Evolutionary conservation across 441 rosid species (phyloP).

Genomic region (Viola pubescens): DNA sequence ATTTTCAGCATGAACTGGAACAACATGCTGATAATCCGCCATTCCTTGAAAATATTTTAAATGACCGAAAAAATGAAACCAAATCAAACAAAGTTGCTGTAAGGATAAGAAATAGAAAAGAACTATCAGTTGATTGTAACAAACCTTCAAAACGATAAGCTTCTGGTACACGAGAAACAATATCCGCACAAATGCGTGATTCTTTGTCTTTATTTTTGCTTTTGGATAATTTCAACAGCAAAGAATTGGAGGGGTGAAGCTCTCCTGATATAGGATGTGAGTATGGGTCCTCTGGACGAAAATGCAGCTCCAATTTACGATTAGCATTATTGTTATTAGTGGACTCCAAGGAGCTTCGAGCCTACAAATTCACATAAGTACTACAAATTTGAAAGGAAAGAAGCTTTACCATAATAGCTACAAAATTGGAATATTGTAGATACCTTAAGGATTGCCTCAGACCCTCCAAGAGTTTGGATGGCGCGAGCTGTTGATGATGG

Average conservation of each 20-base stretch:
- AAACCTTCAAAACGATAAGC: conserved; percentile 74
- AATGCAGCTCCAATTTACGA: conserved; percentile 58
- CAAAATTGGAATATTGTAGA: no score
- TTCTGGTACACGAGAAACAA: conserved; percentile 61
- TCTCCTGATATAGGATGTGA: conserved; percentile 76
- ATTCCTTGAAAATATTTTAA: conserved; percentile 44
- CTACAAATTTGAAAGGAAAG: neutral
- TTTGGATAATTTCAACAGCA: conserved; percentile 54
- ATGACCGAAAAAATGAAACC: neutral
- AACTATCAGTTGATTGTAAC: conserved; percentile 3
- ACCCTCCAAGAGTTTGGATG: conserved; percentile 55
- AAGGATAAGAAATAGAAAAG: neutral
- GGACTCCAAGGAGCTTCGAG: conserved; percentile 33
- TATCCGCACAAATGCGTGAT: conserved; percentile 46
- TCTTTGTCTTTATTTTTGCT: conserved; percentile 23
- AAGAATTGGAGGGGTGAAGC: conserved; percentile 43
- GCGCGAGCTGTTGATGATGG: conserved; percentile 51
- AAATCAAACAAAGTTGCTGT: neutral
- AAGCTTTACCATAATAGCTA: no score
- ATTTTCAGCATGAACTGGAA: conserved; percentile 73
- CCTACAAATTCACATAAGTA: conserved; percentile 25
- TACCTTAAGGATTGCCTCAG: conserved; percentile 37
- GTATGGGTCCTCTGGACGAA: conserved; percentile 89
- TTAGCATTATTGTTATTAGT: conserved; percentile 15
- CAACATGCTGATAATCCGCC: conserved; percentile 94